Conservation (phyloP, 345 rosid species). For the Hibiscus syriacus region DNA sequence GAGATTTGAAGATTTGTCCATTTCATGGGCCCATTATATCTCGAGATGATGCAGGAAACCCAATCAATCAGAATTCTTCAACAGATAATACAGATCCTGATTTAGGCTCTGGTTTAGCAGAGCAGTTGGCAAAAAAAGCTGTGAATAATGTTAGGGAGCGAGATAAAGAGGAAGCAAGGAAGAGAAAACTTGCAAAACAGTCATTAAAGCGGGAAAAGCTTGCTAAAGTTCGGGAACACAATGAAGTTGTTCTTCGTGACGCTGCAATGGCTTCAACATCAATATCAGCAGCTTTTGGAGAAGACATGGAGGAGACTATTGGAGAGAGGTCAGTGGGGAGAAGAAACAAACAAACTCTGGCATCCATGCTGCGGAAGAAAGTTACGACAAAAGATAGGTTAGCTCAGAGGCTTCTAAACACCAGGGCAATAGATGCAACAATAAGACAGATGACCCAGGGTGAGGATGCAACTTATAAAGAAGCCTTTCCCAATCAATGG, state of each 20-base stretch:
- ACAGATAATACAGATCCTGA: conserved; percentile 20
- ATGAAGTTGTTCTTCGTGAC: conserved; percentile 56
- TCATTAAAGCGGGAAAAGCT: conserved; percentile 56
- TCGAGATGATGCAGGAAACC: conserved; percentile 58
- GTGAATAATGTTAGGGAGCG: conserved; percentile 53
- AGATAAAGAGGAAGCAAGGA: conserved; percentile 46
- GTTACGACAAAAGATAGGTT: conserved; percentile 58
- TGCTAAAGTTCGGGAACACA: conserved; percentile 68
- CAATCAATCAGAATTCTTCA: conserved; percentile 29
- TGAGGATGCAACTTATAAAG: conserved; percentile 55
- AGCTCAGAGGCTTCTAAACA: conserved; percentile 42
- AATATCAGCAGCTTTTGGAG: conserved; percentile 40
- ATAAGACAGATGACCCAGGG: conserved; percentile 39
- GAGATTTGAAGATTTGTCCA: conserved; percentile 73
- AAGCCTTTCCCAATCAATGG: conserved; percentile 85
- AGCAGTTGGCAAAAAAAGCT: conserved; percentile 67
- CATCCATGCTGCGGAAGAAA: conserved; percentile 59
- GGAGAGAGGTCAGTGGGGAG: conserved; percentile 26
- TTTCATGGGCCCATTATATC: conserved; percentile 77
- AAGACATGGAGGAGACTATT: conserved; percentile 24
- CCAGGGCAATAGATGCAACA: conserved; percentile 42
- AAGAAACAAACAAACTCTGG: conserved; percentile 48
- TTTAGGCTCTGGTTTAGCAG: conserved; percentile 36
- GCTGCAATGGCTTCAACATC: conserved; percentile 84
- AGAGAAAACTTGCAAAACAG: conserved; percentile 45